Conservation (phyloP, 495 filamentous ascomycete species). For the Aspergillus cavernicola region DNA sequence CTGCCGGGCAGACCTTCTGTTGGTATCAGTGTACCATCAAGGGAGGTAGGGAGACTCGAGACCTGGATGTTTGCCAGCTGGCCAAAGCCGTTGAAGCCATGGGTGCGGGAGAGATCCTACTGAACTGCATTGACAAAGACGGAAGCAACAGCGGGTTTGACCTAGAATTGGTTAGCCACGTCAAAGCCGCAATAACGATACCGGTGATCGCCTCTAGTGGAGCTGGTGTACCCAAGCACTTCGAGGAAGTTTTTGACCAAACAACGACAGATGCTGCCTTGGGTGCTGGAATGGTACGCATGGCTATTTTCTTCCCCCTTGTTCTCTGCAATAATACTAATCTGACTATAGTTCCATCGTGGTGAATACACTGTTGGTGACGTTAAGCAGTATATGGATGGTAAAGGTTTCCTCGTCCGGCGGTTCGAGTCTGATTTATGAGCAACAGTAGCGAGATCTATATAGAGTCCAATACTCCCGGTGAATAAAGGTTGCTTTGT, state of each 20-base stretch:
- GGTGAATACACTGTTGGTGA: constrained; percentile 91
- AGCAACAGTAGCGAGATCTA: not conserved
- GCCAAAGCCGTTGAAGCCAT: constrained; percentile 89
- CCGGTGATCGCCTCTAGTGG: constrained; percentile 95
- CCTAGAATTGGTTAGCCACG: constrained; percentile 81
- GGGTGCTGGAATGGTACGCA: constrained; percentile 84
- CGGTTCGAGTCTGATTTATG: constrained; percentile 57
- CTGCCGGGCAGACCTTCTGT: constrained; percentile 74
- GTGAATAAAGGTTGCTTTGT: not conserved
- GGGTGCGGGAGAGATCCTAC: constrained; percentile 89
- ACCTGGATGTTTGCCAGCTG: constrained; percentile 86
- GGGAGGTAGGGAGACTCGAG: constrained; percentile 85
- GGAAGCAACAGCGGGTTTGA: constrained; percentile 95
- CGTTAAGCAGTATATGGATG: constrained; percentile 80
- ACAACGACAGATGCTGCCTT: constrained; percentile 89
- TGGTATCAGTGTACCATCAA: constrained; percentile 99
- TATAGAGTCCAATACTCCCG: not conserved
- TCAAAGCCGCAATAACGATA: constrained; percentile 80
- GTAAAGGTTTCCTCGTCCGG: constrained; percentile 69
- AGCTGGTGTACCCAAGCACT: constrained; percentile 85
- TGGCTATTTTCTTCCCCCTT: not conserved
- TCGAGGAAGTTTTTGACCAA: constrained; percentile 81
- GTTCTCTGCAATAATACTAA: constrained; percentile 11
- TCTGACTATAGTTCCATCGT: constrained; percentile 68
- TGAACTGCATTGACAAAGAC: constrained; percentile 98